Conservation (phyloP, 225 moss, liverwort and hornwort genomes). For the Marchantia paleacea region DNA sequence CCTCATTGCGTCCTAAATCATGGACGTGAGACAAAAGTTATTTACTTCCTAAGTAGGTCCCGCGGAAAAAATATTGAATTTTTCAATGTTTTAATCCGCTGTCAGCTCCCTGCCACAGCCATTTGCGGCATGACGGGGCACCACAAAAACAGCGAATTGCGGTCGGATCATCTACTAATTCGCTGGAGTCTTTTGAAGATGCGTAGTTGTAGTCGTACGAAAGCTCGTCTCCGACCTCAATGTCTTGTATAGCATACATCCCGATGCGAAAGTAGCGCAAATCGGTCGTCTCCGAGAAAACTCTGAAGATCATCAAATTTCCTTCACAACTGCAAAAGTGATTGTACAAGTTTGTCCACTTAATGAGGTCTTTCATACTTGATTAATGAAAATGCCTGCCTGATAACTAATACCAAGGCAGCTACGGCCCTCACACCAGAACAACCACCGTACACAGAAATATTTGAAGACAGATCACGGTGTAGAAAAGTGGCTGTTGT, state of each 20-base stretch:
- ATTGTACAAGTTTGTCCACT: background rate
- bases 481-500: too few relatives aligned
- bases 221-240: slow-evolving; percentile 84
- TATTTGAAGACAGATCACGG: too few relatives aligned
- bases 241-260: slow-evolving; percentile 90
- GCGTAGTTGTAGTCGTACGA: slow-evolving; percentile 92
- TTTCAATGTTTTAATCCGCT: slow-evolving; percentile 27
- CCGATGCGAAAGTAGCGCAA: slow-evolving; percentile 78
- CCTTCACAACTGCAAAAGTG: slow-evolving; percentile 71
- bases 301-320: slow-evolving; percentile 86
- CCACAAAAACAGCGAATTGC: slow-evolving; percentile 85
- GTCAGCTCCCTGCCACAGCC: slow-evolving; percentile 65
- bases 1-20: background rate
- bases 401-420: too few relatives aligned
- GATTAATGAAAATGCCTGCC: too few relatives aligned
- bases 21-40: background rate
- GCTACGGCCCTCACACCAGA: too few relatives aligned
- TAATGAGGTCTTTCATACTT: background rate
- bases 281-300: slow-evolving; percentile 74
- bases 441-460: too few relatives aligned
- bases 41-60: background rate
- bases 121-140: slow-evolving; percentile 65
- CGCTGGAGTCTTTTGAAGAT: slow-evolving; percentile 35
- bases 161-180: slow-evolving; percentile 51
- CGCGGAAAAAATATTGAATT: too few relatives aligned